These are phyloP conservation scores for Malus hybrid DNA, from an alignment of 331 rosid species.

Conservation along the genomic window DNA sequence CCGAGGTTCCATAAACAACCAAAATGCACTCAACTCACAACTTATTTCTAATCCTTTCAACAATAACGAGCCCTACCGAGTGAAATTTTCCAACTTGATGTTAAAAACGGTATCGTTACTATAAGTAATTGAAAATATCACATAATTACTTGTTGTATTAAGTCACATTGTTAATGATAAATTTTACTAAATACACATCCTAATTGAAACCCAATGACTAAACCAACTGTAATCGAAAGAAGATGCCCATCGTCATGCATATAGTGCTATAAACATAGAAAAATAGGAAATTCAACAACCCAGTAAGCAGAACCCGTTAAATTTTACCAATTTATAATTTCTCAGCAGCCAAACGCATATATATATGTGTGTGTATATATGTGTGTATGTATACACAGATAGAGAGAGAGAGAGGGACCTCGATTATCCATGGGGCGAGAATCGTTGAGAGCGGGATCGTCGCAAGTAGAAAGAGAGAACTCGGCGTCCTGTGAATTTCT, in stretches of 20 bases:
- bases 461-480: slow-evolving; percentile 57
- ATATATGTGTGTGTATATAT: too few relatives aligned
- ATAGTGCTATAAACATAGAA: not conserved
- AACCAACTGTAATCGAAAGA: not conserved
- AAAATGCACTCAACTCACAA: not conserved
- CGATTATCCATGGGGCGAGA: slow-evolving; percentile 51
- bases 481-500: slow-evolving; percentile 28
- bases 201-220: not conserved
- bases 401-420: slow-evolving; percentile 23
- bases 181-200: not conserved
- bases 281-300: not conserved
- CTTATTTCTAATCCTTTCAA: too few relatives aligned
- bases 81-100: not conserved
- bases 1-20: not conserved
- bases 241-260: not conserved
- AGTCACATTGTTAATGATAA: not conserved
- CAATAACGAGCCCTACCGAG: not conserved
- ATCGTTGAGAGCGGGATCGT: slow-evolving; percentile 37
- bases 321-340: not conserved
- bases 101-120: not conserved
- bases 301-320: not conserved
- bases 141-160: not conserved
- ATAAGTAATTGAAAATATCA: not conserved
- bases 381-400: too few relatives aligned
- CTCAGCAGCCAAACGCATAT: not conserved